Evolutionary conservation across 345 rosid species (phyloP), one percentile per base, ranked within the genome.

Genomic region (Linum lewisii): DNA sequence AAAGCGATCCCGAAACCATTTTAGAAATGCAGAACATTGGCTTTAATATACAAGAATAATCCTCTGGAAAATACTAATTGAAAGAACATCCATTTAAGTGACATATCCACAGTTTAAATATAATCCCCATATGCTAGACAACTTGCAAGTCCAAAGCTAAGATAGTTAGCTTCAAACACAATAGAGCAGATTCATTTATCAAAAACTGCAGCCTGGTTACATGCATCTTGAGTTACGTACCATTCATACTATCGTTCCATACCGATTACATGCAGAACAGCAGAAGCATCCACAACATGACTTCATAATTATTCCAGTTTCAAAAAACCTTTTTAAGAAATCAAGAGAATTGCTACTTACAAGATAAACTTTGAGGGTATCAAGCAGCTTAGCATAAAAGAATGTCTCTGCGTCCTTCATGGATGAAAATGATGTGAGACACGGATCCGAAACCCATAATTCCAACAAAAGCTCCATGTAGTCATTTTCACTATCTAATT

Each of bases 371-470:
- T 63, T 84, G 61, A 93, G 81, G 56, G 86, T 78, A 58, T 89
- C 94, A 54, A 89, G 76, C 62, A 93, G 82, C 83, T 80, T 93
- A 57, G 89, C 75, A 64, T 69, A 77, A 67, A 83, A 81, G 69
- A 63, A 75, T 60, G 78, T 67, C 57, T 83, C 89, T 34, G 78
- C 89, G 75, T 93, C 88, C 72, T 73, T 71, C 15, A 70, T 42
- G 22, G 82, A 65, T 57, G 71, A 50, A 59, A 66, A 24, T 51
- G 77, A 64, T 63, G 49, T 54, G 24, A 72, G 70, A 56, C 72
- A 70, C 18, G 47, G 54, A 61, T 84, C 81, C 57, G 72, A 68
- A 67, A 61, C 81, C 98, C 98, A 92, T 58, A 88, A 74, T 56
- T 86, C 83, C 64, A 79, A 83, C 62, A 82, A 69, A 32, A 44